Base-by-base conservation (phyloP, 805 yeast genomes). In the Monosporozyma unispora region DNA sequence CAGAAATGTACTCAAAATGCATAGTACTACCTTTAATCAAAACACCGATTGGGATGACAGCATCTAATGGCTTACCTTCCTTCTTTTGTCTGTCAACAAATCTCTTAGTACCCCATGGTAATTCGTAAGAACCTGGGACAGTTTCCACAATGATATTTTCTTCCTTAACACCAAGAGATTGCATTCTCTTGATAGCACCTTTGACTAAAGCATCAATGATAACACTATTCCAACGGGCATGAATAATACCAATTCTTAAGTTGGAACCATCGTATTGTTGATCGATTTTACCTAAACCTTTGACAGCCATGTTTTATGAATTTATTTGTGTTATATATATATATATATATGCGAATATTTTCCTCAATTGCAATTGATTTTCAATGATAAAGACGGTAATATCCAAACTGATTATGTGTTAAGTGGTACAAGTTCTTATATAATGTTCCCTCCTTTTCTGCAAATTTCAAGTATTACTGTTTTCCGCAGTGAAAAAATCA, bases 1-100 rank as follows among this genome's bases (percentile, higher is more conserved):
- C 98, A 64, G 96, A 85, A 59, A 93, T 93, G 72, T 91, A 93
- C 70, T 93, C 99, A 65, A 93, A 93, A 71, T 93, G 99, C 96
- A 89, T 89, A 35, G 98, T 93, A 37, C 90, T 81, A 48, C 99
- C 99, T 72, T 93, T 93, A 70, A 93, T 91, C 61, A 93, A 75
- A 37, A 86, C 90, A 50, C 99, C 99, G 58, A 93, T 88, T 48
- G 98, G 90, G 51, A 93, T 87, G 37, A 91, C 78, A 4, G 91
- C 96, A 66, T 93, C 96, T 50, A 84, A 70, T 23, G 78, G 76
- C 48, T 70, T 62, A 46, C 74, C 76, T 48, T 67, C 56, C 35
- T 59, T 60, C 22, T 67, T 63, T 50, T 76, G 71, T 52, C 72
- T 74, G 18, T 74, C 74, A 40, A 72, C 68, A 54, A 81, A 69